Evolutionary conservation across 805 yeast species (phyloP), one percentile per base, ranked within the genome.

Genomic region (Candida railenensis): DNA sequence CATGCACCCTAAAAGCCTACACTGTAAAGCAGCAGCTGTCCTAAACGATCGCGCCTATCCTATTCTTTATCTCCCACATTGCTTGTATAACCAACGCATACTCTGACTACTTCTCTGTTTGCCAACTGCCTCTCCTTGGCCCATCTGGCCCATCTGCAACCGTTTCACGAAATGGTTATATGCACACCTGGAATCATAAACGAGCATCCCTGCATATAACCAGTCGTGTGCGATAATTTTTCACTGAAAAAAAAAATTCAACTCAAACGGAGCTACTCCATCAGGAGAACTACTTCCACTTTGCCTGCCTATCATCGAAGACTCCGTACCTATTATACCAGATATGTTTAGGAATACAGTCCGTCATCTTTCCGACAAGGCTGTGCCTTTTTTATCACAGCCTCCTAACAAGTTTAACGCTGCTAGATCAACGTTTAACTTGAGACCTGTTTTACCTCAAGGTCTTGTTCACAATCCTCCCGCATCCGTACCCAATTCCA

Each of bases 401-500:
- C 85, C 87, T 22, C 73, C 45, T 25, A 72, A 83, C 47, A 73
- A 76, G 51, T 87, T 72, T 68, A 85, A 87, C 62, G 75, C 81
- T 7, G 68, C 67, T 36, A 71, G 82, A 47, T 85, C 92, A 19
- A 83, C 89, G 7, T 78, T 75, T 55, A 87, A 84, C 59, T 81
- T 85, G 62, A 77, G 78, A 53, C 76, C 77, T 2, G 78, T 79
- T 48, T 61, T 70, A 44, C 67, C 77, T 16, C 69, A 75, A 20
- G 92, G 92, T 3, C 66, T 87, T 22, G 78, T 81, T 36, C 60
- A 66, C 51, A 77, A 89, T 37, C 90, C 89, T 20, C 78, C 91
- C 2, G 77, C 86, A 12, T 54, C 76, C 32, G 53, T 63, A 14
- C 44, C 53, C 56, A 47, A 73, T 84, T 22, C 65, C 77, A 67